Evolutionary conservation across 1,284 basidiomycete species (phyloP), one percentile per base, ranked within the genome.

Genomic region (Microbotryum violaceum): DNA sequence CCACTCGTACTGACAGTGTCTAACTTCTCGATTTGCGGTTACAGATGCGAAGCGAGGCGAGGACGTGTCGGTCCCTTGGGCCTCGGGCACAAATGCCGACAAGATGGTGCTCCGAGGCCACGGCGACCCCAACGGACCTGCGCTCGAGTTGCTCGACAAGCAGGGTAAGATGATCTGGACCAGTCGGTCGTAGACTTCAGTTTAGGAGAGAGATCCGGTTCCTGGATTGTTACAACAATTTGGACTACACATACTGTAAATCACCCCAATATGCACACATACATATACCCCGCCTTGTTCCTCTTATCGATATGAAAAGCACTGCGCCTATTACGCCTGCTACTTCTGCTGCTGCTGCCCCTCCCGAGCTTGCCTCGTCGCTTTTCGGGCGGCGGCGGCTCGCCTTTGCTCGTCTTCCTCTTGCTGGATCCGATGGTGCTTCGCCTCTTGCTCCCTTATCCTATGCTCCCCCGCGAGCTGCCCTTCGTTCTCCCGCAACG

Each of bases 21-120:
- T 31, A 5, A 42, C 14, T 18, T 16, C 14, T 42, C 37, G 1
- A 5, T 42, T 42, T 18, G 37, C 66, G 9, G 70, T 70, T 21
- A 57, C 71, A 9, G 71, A 71, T 49, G 59, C 57, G 2, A 58
- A 57, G 25, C 37, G 47, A 14, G 49, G 33, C n/a, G 60, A 67
- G 16, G 55, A 60, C 12, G 56, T 63, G 10, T 57, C 55, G 2
- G 63, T 63, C 3, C 55, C 59, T 9, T 72, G 69, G 68, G 71
- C 71, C 12, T 65, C 58, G 14, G 64, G 60, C 23, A 70, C 70
- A 16, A 66, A 66, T 23, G 71, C 58, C 8, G 51, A 49, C 23
- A 54, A 18, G 45, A 20, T 69, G 9, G 29, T 60, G 12, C 45
- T 69, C 5, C 54, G 52, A 18, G 68, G 58, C 5, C 18, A 52